Conservation (phyloP, 108 stramenopile species). For the Schizochytrium sp. region DNA sequence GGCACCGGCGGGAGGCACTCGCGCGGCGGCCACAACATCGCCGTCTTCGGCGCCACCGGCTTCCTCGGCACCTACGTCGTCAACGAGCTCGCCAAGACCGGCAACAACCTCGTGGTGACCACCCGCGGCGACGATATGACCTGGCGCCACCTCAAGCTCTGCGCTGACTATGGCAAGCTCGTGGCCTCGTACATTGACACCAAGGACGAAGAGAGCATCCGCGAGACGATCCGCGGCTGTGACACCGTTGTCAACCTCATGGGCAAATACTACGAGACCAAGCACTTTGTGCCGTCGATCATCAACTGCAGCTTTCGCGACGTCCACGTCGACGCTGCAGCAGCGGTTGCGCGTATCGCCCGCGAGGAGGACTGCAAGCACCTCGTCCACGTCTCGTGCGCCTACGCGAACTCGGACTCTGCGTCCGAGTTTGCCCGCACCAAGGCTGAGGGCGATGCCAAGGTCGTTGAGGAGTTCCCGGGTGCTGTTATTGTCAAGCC, state of each 20-base stretch:
- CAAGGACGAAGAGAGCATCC: conserved; percentile 75
- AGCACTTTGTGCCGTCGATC: neutral
- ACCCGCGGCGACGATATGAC: conserved; percentile 86
- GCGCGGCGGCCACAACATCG: conserved; percentile 61
- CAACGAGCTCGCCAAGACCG: conserved; percentile 26
- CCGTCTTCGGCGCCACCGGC: conserved; percentile 82
- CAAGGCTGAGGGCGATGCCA: conserved; percentile 81
- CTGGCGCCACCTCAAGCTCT: conserved; percentile 77
- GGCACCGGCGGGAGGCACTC: conserved; percentile 30
- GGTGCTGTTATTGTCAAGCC: conserved; percentile 69
- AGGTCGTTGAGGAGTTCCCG: conserved; percentile 72
- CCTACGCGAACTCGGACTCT: conserved; percentile 63
- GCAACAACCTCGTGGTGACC: conserved; percentile 50
- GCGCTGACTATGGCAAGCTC: conserved; percentile 79
- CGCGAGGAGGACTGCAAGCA: conserved; percentile 76
- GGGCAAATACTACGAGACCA: conserved; percentile 68
- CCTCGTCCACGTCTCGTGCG: conserved; percentile 80
- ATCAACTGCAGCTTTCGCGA: conserved; percentile 71
- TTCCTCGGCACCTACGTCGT: conserved; percentile 80
- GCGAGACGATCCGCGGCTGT: conserved; percentile 70
- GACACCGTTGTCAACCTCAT: conserved; percentile 88
- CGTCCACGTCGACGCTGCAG: conserved; percentile 76
- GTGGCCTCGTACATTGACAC: conserved; percentile 68
- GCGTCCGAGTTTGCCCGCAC: conserved; percentile 74
- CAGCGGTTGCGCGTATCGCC: conserved; percentile 71